Conservation (phyloP, 2,329 filamentous ascomycete species). For the Penicillium italicum region DNA sequence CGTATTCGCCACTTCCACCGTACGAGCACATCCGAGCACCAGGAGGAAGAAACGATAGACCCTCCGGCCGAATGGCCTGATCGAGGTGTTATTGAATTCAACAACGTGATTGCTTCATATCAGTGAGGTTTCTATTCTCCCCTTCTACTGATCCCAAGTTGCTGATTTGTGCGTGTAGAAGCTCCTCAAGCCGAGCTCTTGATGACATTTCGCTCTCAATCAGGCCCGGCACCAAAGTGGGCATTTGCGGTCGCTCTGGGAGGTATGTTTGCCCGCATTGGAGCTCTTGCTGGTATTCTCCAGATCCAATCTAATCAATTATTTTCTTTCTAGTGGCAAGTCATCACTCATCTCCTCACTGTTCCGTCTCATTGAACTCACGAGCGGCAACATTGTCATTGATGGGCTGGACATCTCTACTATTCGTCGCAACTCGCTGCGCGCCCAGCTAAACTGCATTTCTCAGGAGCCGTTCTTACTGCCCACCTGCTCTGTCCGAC, state of each 20-base stretch:
- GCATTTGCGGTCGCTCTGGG: not conserved
- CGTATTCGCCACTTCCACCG: slow-evolving; percentile 7
- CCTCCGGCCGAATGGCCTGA: not conserved
- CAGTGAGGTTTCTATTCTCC: not conserved
- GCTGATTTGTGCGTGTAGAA: not conserved
- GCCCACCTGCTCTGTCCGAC: not conserved
- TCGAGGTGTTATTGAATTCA: not conserved
- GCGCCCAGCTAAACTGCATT: not conserved
- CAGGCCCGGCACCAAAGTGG: not conserved
- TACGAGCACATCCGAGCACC: not conserved
- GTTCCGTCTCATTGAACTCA: not conserved
- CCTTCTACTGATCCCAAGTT: not conserved
- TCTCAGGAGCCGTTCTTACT: slow-evolving; percentile 1
- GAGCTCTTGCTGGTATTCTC: not conserved
- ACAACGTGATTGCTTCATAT: not conserved
- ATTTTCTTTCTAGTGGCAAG: not conserved
- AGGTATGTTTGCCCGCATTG: not conserved
- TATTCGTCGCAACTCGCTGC: not conserved
- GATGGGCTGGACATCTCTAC: not conserved
- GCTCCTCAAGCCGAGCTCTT: not conserved
- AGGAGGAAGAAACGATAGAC: not conserved
- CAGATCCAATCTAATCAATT: not conserved
- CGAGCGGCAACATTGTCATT: not conserved
- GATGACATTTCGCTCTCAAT: not conserved
- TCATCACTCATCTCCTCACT: not conserved